These are phyloP conservation scores for Boletus rubescentipes DNA, from an alignment of 768 basidiomycete species.

Conservation along the genomic window DNA sequence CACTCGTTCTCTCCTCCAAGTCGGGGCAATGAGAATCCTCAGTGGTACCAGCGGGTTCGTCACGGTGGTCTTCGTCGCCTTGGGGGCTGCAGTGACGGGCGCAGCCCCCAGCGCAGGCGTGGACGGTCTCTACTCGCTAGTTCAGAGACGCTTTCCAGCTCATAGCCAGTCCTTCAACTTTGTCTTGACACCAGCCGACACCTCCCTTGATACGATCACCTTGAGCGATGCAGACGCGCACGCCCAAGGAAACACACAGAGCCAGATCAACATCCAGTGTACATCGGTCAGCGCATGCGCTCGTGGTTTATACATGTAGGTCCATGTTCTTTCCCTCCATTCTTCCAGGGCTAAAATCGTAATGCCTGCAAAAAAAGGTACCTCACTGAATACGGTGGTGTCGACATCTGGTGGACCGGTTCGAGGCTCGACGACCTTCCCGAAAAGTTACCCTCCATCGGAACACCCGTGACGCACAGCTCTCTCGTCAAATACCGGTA, in stretches of 20 bases:
- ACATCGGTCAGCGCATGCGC: conserved; percentile 38
- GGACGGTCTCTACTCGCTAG: conserved; percentile 35
- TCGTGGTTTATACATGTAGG: conserved; percentile 39
- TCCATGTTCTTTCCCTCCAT: not conserved
- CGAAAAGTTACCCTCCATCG: conserved; percentile 29
- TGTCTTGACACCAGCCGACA: conserved; percentile 19
- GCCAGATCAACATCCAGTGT: conserved; percentile 31
- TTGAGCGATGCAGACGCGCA: conserved; percentile 27
- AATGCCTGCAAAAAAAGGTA: conserved; percentile 25
- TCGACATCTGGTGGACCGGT: conserved; percentile 46
- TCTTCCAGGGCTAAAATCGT: not conserved
- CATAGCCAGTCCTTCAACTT: conserved; percentile 36
- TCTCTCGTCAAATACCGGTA: conserved; percentile 41
- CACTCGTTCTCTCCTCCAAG: not conserved
- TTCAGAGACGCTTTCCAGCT: conserved; percentile 36
- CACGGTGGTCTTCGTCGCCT: not conserved
- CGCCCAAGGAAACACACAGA: conserved; percentile 2
- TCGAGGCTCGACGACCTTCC: conserved; percentile 37
- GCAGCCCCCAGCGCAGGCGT: conserved; percentile 1
- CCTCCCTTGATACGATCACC: conserved; percentile 31
- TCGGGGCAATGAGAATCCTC: not conserved
- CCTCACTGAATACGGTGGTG: conserved; percentile 35
- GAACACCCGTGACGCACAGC: conserved; percentile 30
- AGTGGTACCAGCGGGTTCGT: not conserved
- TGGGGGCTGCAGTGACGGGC: not conserved